These are phyloP conservation scores for Trichopus zeylanicus DNA, from an alignment of 116 monocot genomes.

Conservation along the genomic window DNA sequence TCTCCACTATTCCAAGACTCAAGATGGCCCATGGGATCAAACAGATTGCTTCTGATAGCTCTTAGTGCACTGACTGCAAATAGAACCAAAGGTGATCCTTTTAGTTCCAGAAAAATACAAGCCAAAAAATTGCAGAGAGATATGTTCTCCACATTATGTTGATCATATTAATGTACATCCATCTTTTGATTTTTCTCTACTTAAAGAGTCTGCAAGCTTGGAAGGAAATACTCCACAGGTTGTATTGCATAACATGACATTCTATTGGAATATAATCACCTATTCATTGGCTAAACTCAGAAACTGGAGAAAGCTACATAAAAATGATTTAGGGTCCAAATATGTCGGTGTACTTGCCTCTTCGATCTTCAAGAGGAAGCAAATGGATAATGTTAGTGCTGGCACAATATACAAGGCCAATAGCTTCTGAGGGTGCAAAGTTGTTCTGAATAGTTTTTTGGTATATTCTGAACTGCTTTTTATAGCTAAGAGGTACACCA, in stretches of 20 bases:
- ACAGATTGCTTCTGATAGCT: conserved; percentile 34
- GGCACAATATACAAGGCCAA: no score
- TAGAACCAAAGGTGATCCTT: conserved; percentile 2
- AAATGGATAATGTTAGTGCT: no score
- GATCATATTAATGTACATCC: neutral
- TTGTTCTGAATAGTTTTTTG: no score
- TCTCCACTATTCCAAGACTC: conserved; percentile 56
- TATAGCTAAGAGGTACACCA: no score
- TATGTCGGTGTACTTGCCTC: no score
- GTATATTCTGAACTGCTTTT: no score
- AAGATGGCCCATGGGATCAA: conserved; percentile 51
- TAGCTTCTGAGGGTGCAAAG: no score
- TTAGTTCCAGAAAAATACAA: neutral
- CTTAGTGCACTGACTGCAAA: conserved; percentile 46
- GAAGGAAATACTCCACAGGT: no score
- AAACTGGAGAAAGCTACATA: neutral
- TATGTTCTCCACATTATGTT: neutral
- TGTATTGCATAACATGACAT: neutral
- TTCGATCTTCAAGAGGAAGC: no score
- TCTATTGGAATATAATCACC: neutral
- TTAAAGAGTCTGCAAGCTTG: neutral
- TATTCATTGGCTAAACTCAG: neutral
- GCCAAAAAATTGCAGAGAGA: neutral
- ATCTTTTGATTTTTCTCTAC: neutral
- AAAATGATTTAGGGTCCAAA: neutral